phyloP scores from a whole-genome alignment of 805 yeast species.

The Hanseniaspora singularis region DNA sequence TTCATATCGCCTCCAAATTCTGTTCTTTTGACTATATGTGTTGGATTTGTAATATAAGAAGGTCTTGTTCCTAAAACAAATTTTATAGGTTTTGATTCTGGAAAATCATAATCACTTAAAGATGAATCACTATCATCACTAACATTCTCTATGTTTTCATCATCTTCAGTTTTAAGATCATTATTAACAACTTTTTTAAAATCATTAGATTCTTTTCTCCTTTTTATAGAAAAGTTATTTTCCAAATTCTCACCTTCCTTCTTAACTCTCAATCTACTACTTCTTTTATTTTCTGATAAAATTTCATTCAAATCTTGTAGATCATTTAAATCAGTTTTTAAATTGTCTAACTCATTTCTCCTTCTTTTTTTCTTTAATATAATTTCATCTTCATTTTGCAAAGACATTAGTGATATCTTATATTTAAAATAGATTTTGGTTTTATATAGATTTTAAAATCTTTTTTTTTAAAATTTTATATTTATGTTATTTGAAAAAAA shows the following conservation, averaged over 20 bases:
- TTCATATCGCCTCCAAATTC: conserved; percentile 31
- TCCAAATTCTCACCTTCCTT: background rate
- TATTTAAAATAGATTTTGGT: too few species aligned
- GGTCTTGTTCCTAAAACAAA: conserved; percentile 5
- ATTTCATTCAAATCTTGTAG: background rate
- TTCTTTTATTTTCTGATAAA: background rate
- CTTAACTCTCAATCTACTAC: too few species aligned
- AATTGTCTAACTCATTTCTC: background rate
- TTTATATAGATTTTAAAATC: too few species aligned
- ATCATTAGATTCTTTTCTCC: background rate
- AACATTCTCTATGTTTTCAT: background rate
- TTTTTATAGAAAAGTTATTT: background rate
- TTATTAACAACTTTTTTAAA: too few species aligned
- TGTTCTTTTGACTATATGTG: conserved; percentile 39
- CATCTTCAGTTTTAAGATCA: conserved; percentile 16
- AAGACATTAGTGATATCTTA: background rate
- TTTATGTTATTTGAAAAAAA: too few species aligned
- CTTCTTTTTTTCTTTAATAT: conserved; percentile 6
- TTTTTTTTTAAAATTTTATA: too few species aligned
- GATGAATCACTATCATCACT: conserved; percentile 15
- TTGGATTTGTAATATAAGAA: conserved; percentile 47
- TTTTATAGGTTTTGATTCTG: conserved; percentile 3
- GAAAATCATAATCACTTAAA: conserved; percentile 19
- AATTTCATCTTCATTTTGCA: conserved; percentile 10
- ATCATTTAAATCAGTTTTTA: background rate